phyloP scores from a whole-genome alignment of 345 rosid genomes.

The Corchorus capsularis region DNA sequence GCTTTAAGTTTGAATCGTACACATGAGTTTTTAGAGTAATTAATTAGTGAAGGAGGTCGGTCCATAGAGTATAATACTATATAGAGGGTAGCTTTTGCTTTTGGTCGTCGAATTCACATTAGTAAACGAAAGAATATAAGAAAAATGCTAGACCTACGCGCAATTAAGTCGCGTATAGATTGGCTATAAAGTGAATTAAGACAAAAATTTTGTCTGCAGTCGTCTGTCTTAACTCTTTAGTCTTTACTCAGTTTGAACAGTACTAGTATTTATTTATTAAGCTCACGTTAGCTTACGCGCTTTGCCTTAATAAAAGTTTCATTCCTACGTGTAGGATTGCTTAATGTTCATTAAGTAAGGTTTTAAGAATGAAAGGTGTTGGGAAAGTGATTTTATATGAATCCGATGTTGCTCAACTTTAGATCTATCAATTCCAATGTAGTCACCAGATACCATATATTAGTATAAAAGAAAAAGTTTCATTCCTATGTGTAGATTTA shows the following conservation, averaged over 20 bases:
- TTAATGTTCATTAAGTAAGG: too few relatives aligned
- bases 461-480: too few relatives aligned
- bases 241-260: background rate
- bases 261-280: background rate
- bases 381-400: too few relatives aligned
- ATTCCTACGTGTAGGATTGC: too few relatives aligned
- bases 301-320: too few relatives aligned
- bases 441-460: too few relatives aligned
- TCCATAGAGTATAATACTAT: background rate
- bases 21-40: too few relatives aligned
- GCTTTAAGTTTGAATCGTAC: slow-evolving; percentile 29
- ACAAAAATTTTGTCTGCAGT: background rate
- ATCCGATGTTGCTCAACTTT: too few relatives aligned
- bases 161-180: background rate
- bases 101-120: slow-evolving; percentile 46
- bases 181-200: background rate
- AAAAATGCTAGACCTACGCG: slow-evolving; percentile 12
- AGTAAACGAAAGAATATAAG: slow-evolving; percentile 6
- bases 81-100: background rate
- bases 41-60: slow-evolving; percentile 14
- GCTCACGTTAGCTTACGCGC: slow-evolving; percentile 10
- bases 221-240: background rate
- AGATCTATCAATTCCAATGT: too few relatives aligned
- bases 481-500: too few relatives aligned
- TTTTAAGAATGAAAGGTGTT: too few relatives aligned